Conservation (phyloP, 2,329 filamentous ascomycete genomes). For the Colletotrichum melonis region DNA sequence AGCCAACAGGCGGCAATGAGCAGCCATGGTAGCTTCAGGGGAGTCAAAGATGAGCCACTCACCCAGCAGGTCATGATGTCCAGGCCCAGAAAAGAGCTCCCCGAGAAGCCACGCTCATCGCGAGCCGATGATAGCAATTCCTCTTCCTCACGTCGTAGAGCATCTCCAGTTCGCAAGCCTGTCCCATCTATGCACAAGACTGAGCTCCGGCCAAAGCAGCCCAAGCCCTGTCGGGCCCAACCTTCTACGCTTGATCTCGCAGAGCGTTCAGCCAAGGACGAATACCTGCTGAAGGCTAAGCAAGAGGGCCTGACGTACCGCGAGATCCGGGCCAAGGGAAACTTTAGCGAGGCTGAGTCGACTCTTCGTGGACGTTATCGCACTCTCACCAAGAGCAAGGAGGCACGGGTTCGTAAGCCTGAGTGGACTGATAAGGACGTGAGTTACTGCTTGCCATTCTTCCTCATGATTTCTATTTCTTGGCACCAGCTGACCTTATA, state of each 20-base stretch:
- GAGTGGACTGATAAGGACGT: slow-evolving; percentile 74
- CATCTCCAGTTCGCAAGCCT: background rate
- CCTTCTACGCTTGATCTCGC: background rate
- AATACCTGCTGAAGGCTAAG: slow-evolving; percentile 66
- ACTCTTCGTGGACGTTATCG: slow-evolving; percentile 77
- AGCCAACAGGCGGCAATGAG: background rate
- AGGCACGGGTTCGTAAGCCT: slow-evolving; percentile 73
- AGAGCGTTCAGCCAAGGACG: slow-evolving; percentile 49
- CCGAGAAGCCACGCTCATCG: slow-evolving; percentile 19
- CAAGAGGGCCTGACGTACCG: slow-evolving; percentile 70
- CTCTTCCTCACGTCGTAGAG: background rate
- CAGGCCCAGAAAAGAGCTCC: slow-evolving; percentile 29
- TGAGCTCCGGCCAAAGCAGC: slow-evolving; percentile 19
- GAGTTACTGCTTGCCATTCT: slow-evolving; percentile 49
- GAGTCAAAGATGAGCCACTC: background rate
- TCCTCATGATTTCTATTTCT: background rate
- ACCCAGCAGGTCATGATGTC: background rate
- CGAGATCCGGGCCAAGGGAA: slow-evolving; percentile 67
- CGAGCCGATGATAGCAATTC: background rate
- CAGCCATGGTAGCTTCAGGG: background rate
- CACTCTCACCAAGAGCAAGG: slow-evolving; percentile 72
- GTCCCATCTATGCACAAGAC: background rate
- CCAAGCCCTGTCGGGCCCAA: slow-evolving; percentile 12
- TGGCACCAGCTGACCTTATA: background rate
- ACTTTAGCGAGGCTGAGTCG: slow-evolving; percentile 74